Conservation (phyloP, 331 rosid species). For the Quercus lobata region DNA sequence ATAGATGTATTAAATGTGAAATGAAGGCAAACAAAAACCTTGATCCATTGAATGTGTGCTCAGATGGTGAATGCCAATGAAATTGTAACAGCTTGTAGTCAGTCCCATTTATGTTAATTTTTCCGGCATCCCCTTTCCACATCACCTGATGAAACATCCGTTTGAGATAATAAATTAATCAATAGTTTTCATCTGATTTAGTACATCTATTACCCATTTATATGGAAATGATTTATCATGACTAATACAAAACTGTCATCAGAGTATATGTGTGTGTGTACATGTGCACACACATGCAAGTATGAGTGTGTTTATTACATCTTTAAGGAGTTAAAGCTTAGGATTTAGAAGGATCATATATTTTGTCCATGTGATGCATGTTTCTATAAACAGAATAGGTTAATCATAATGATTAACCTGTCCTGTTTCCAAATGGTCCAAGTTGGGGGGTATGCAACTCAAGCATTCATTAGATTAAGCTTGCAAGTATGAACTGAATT, state of each 20-base stretch:
- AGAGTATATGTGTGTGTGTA: too few relatives aligned
- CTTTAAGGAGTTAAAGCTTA: not conserved
- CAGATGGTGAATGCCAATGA: conserved; percentile 92
- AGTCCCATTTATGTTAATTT: conserved; percentile 56
- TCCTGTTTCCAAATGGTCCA: not conserved
- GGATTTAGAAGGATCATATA: not conserved
- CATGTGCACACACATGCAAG: too few relatives aligned
- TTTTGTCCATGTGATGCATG: not conserved
- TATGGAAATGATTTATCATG: too few relatives aligned
- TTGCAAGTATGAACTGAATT: not conserved
- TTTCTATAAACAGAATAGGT: not conserved
- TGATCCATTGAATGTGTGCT: conserved; percentile 63
- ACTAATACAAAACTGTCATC: too few relatives aligned
- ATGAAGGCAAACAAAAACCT: conserved; percentile 32
- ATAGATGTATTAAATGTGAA: not conserved
- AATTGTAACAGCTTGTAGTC: conserved; percentile 43
- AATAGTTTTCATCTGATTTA: too few relatives aligned
- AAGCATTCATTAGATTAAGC: not conserved
- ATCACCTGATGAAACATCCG: conserved; percentile 33
- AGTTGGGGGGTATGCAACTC: not conserved
- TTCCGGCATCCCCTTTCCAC: conserved; percentile 69
- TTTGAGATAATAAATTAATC: not conserved
- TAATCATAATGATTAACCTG: not conserved
- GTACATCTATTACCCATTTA: too few relatives aligned
- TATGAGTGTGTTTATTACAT: not conserved